Conservation (phyloP, 495 filamentous ascomycete genomes). For the Aspergillus baeticus region DNA sequence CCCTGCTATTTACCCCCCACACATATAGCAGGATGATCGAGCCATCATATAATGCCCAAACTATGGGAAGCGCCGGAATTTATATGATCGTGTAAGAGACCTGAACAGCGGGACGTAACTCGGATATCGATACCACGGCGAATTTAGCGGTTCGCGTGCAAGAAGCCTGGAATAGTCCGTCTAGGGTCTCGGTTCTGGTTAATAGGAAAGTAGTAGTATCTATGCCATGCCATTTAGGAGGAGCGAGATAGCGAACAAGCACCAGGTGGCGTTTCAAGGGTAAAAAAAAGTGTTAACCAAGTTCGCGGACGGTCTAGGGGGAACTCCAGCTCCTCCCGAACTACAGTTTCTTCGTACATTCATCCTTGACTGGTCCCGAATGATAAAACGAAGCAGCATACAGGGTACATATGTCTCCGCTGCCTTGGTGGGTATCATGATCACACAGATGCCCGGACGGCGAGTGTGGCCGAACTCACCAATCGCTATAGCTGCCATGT, state of each 20-base stretch:
- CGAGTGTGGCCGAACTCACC: too few relatives aligned
- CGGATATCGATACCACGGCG: constrained; percentile 69
- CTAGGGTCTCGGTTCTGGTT: constrained; percentile 68
- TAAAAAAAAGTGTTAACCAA: constrained; percentile 94
- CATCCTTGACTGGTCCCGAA: constrained; percentile 70
- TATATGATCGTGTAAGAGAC: constrained; percentile 98
- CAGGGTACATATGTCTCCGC: too few relatives aligned
- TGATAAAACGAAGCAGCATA: constrained; percentile 85
- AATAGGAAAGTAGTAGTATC: constrained; percentile 63
- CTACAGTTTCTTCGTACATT: constrained; percentile 56
- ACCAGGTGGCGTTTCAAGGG: constrained; percentile 88
- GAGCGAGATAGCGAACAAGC: constrained; percentile 85
- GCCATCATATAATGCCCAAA: too few relatives aligned
- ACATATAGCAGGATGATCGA: too few relatives aligned
- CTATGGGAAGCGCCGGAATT: constrained; percentile 94
- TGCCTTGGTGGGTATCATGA: too few relatives aligned
- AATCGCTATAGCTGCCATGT: too few relatives aligned
- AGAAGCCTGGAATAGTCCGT: constrained; percentile 84
- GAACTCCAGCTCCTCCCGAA: constrained; percentile 88
- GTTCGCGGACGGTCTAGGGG: constrained; percentile 90
- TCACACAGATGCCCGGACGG: too few relatives aligned
- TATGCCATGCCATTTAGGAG: constrained; percentile 78
- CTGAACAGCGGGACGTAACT: constrained; percentile 86
- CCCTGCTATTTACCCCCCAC: too few relatives aligned
- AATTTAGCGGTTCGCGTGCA: constrained; percentile 89